Base-by-base conservation (phyloP, 192 early-diverging fungal species). In the Coemansia sp. region DNA sequence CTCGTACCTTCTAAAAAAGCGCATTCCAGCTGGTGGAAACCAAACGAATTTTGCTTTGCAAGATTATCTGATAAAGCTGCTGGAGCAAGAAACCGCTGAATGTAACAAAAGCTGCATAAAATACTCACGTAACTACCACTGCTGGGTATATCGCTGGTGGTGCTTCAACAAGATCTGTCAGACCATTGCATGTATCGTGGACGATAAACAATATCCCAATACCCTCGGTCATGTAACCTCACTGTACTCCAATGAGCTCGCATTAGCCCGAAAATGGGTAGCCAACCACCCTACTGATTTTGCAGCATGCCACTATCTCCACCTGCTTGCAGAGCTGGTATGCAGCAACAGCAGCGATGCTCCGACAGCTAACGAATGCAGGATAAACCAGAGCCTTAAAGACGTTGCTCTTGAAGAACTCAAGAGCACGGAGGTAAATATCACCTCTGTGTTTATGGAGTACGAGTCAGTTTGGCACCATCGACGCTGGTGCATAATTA, bases 91-190 rank as follows among this genome's bases (percentile, higher is more conserved):
- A 28, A 40, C 49, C 9, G 26, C 4, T 19, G 15, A 52, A n/a
- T 66, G 63, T 34, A 29, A 28, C 25, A 32, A 34, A 2, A 27
- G 44, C 22, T 66, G 70, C 29, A 50, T 53, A 25, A 38, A 43
- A 20, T 66, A 72, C 28, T 63, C 63, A 10, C 70, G 70, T 17
- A 72, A 72, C 54, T 72, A 72, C 45, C 63, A 72, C 28, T 72
- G 70, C 58, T 72, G 70, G 70, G 70, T 66, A 6, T 72, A 64
- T 37, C 52, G 70, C 15, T 72, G 70, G 70, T 72, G 70, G 70
- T 50, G 37, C 39, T 47, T 47, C 20, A 18, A 34, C 25, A 27
- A 33, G 30, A 22, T 49, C n/a, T n/a, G n/a, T n/a, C n/a, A n/a
- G n/a, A n/a, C n/a, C n/a, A n/a, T n/a, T n/a, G n/a, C n/a, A n/a